phyloP scores from a whole-genome alignment of 1,139 yeast species.

The Yamadazyma triangularis region DNA sequence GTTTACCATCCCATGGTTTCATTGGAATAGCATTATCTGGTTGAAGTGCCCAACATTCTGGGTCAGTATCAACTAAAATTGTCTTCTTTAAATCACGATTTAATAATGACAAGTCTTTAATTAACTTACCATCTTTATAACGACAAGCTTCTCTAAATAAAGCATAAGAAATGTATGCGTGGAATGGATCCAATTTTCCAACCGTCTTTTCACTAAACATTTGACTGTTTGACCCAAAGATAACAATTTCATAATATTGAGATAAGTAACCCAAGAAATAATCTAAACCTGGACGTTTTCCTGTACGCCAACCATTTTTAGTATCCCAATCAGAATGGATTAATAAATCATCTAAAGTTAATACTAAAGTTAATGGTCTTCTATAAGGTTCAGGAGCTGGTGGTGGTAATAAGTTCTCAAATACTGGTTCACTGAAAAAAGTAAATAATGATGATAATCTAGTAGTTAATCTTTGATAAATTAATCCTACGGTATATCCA shows the following conservation, averaged over 20 bases:
- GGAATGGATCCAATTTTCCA: constrained; percentile 87
- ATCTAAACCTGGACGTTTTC: constrained; percentile 97
- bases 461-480: constrained; percentile 64
- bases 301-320: constrained; percentile 96
- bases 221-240: constrained; percentile 82
- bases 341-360: constrained; percentile 84
- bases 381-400: constrained; percentile 91
- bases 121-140: constrained; percentile 81
- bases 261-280: constrained; percentile 92
- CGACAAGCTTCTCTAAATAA: constrained; percentile 89
- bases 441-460: constrained; percentile 75
- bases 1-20: constrained; percentile 80
- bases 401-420: constrained; percentile 82
- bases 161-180: constrained; percentile 82
- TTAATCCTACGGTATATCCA: constrained; percentile 65
- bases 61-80: constrained; percentile 73
- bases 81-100: constrained; percentile 88
- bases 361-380: constrained; percentile 85
- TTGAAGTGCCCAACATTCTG: constrained; percentile 71
- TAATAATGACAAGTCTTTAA: constrained; percentile 80
- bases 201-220: constrained; percentile 83
- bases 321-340: constrained; percentile 92
- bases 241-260: constrained; percentile 91
- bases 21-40: constrained; percentile 89
- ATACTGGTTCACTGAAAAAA: constrained; percentile 90